Conservation (phyloP, 2,329 filamentous ascomycete genomes). For the Teratosphaeria gauchensis region DNA sequence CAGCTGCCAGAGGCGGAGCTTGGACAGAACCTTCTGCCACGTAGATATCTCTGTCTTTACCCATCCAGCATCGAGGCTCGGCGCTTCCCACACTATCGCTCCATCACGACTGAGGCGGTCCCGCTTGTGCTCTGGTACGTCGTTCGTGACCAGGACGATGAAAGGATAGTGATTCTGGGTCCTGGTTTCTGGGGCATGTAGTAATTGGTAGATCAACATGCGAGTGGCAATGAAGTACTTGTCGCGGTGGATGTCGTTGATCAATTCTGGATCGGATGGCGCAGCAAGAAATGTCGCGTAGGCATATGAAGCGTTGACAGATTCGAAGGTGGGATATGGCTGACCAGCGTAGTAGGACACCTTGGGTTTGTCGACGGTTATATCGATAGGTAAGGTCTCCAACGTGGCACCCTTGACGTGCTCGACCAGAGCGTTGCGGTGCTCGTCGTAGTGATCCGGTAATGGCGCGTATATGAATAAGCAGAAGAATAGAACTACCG, state of each 20-base stretch:
- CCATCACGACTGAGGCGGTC: slow-evolving; percentile 20
- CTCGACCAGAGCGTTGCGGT: not conserved
- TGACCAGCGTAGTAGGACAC: not conserved
- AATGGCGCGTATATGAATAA: slow-evolving; percentile 1
- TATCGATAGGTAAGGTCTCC: not conserved
- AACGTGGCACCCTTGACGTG: slow-evolving; percentile 1
- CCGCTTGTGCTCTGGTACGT: slow-evolving; percentile 17
- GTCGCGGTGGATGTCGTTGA: slow-evolving; percentile 13
- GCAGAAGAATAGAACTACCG: not conserved
- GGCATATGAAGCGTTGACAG: slow-evolving; percentile 12
- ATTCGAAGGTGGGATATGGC: not conserved
- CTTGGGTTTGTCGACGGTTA: not conserved
- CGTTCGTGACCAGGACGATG: slow-evolving; percentile 21
- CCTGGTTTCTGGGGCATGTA: slow-evolving; percentile 22
- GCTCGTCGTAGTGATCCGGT: not conserved
- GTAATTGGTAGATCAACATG: slow-evolving; percentile 22
- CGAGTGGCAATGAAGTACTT: slow-evolving; percentile 23
- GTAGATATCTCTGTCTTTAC: slow-evolving; percentile 5
- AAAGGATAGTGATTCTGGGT: slow-evolving; percentile 18
- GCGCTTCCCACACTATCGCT: slow-evolving; percentile 15
- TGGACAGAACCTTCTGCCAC: slow-evolving; percentile 30
- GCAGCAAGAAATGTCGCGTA: slow-evolving; percentile 22
- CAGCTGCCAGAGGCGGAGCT: slow-evolving; percentile 31
- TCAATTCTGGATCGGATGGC: slow-evolving; percentile 1
- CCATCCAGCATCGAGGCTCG: slow-evolving; percentile 8